Evolutionary conservation across 257 asterid species (phyloP).

Genomic region (Capsicum baccatum): DNA sequence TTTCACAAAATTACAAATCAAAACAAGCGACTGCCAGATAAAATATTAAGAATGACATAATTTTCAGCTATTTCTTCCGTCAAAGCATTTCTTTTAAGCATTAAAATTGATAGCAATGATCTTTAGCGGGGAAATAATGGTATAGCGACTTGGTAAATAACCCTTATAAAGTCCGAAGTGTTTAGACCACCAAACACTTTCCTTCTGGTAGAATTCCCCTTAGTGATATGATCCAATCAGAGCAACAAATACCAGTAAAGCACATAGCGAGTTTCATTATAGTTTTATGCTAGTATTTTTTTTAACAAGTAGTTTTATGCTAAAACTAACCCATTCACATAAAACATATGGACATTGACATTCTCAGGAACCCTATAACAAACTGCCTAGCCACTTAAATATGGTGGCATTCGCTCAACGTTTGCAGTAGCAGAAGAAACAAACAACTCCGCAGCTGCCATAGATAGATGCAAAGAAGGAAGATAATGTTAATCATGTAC

Average conservation of each 20-base stretch:
- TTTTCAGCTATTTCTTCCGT: not conserved
- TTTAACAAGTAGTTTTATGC: not conserved
- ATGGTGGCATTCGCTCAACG: not conserved
- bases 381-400: not conserved
- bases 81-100: not conserved
- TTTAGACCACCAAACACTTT: not conserved
- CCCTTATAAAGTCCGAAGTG: not conserved
- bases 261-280: not conserved
- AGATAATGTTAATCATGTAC: not conserved
- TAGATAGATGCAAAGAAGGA: conserved; percentile 18
- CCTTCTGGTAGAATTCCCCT: not conserved
- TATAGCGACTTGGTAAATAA: not conserved
- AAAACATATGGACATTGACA: not conserved
- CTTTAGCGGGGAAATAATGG: conserved; percentile 6
- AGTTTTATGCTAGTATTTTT: not conserved
- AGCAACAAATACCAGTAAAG: conserved; percentile 11
- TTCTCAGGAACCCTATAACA: not conserved
- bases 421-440: conserved; percentile 13
- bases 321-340: not conserved
- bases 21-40: not conserved
- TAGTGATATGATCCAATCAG: conserved; percentile 6
- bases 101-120: conserved; percentile 10
- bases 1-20: not conserved
- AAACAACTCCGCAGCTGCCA: not conserved
- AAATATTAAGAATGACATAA: not conserved